Percentiles rank a stretch among this genome's conserved stretches.
Evolutionary conservation across 2,329 filamentous ascomycete genomes (phyloP).

Genomic region (Macrophomina tecta): DNA sequence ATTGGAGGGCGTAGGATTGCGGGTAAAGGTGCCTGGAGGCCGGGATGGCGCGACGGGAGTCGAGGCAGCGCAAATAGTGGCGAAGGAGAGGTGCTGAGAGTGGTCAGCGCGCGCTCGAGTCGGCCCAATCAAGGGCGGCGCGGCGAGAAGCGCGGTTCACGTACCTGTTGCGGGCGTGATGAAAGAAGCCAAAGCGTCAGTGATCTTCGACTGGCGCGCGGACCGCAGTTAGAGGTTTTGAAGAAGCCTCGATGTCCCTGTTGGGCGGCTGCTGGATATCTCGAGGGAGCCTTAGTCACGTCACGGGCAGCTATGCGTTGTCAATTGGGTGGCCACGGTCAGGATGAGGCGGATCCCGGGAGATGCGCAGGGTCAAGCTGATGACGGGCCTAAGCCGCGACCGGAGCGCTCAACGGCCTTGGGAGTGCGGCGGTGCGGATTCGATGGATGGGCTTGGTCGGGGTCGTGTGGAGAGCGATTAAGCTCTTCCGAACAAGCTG

Average conservation of each 20-base stretch:
- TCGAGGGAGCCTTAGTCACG: constrained; percentile 42
- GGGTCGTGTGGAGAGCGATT: constrained; percentile 38
- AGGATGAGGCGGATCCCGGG: constrained; percentile 45
- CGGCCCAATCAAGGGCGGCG: constrained; percentile 36
- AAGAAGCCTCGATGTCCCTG: constrained; percentile 37
- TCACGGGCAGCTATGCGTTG: constrained; percentile 48
- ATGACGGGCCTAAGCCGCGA: constrained; percentile 22
- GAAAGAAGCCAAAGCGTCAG: constrained; percentile 27
- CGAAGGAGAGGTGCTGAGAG: constrained; percentile 42
- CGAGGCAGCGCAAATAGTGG: constrained; percentile 38
- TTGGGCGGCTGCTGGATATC: constrained; percentile 43
- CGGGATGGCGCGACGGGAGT: constrained; percentile 38
- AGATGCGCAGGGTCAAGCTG: constrained; percentile 36
- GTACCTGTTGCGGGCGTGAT: constrained; percentile 34
- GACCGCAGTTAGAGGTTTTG: constrained; percentile 33
- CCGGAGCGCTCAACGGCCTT: constrained; percentile 5
- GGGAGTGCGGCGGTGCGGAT: constrained; percentile 23
- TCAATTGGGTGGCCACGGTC: constrained; percentile 46
- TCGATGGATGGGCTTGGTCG: constrained; percentile 30
- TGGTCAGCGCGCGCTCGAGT: constrained; percentile 38
- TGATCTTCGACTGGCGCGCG: constrained; percentile 24
- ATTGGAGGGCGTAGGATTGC: constrained; percentile 35
- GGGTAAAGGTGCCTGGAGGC: constrained; percentile 31
- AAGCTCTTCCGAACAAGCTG: constrained; percentile 41
- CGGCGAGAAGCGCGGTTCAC: constrained; percentile 29